phyloP scores from a whole-genome alignment of 306 rosid genomes.

The Adenanthera pavonina region DNA sequence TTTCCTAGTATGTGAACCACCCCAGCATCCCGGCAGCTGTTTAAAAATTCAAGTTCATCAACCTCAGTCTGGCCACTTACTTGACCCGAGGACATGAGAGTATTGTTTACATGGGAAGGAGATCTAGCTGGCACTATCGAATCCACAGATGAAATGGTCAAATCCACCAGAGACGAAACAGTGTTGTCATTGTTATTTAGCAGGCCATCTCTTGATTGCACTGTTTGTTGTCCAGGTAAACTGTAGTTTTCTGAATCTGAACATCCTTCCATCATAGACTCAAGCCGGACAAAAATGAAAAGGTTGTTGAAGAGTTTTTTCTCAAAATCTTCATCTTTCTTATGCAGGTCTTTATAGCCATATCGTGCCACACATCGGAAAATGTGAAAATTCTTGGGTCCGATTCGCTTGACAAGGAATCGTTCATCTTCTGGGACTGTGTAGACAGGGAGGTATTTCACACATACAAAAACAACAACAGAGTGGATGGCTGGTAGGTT shows the following conservation, averaged over 20 bases:
- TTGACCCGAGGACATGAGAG: conserved; percentile 48
- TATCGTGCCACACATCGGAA: conserved; percentile 92
- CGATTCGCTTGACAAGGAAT: conserved; percentile 87
- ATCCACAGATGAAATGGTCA: conserved; percentile 61
- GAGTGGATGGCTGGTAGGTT: conserved; percentile 96
- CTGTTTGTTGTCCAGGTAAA: conserved; percentile 53
- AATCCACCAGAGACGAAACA: conserved; percentile 46
- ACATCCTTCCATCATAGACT: conserved; percentile 91
- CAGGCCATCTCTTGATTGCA: conserved; percentile 45
- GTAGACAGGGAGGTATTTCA: conserved; percentile 91
- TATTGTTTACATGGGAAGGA: conserved; percentile 47
- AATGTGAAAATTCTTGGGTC: conserved; percentile 85
- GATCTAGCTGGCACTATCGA: conserved; percentile 63
- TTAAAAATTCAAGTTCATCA: conserved; percentile 79
- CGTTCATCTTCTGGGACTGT: conserved; percentile 92
- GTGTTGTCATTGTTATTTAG: conserved; percentile 50
- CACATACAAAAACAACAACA: conserved; percentile 87
- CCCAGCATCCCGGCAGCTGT: conserved; percentile 76
- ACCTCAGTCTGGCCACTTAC: conserved; percentile 61
- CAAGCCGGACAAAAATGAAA: conserved; percentile 68
- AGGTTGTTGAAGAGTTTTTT: conserved; percentile 79
- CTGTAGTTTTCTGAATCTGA: conserved; percentile 85
- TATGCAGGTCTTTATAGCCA: conserved; percentile 88
- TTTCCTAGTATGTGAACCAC: conserved; percentile 95
- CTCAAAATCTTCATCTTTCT: conserved; percentile 89